Percentiles rank a stretch among this genome's conserved stretches.
These are phyloP conservation scores for Neopestalotiopsis clavispora DNA, from an alignment of 2,329 filamentous ascomycete genomes.

Conservation along the genomic window DNA sequence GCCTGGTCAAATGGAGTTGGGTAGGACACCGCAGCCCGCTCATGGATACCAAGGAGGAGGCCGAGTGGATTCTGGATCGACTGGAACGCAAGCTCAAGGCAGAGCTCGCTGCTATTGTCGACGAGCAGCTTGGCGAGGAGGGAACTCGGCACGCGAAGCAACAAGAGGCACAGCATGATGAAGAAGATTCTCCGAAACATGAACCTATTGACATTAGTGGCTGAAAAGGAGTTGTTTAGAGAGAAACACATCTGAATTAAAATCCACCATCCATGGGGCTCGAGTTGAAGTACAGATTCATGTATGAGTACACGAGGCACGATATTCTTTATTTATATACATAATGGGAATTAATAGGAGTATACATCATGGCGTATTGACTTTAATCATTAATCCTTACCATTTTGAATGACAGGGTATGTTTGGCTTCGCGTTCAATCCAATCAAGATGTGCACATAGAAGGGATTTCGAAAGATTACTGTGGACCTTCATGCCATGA, in stretches of 20 bases:
- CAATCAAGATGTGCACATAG: too few relatives aligned
- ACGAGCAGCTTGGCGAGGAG: slow-evolving; percentile 21
- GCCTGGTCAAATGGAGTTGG: slow-evolving; percentile 70
- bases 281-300: not conserved
- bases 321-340: not conserved
- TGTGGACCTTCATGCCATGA: too few relatives aligned
- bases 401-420: not conserved
- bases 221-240: not conserved
- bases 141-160: slow-evolving; percentile 23
- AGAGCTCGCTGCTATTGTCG: slow-evolving; percentile 43
- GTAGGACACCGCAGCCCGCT: slow-evolving; percentile 71
- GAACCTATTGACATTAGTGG: not conserved
- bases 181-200: not conserved
- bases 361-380: not conserved
- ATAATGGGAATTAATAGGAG: not conserved
- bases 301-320: not conserved
- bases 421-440: not conserved
- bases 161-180: slow-evolving; percentile 24
- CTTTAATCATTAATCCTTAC: not conserved
- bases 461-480: too few relatives aligned
- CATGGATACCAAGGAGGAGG: slow-evolving; percentile 71
- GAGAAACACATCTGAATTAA: not conserved
- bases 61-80: slow-evolving; percentile 74
- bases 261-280: not conserved
- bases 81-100: slow-evolving; percentile 61